A percentile compares a stretch with the other conserved stretches of the same genome.
These are phyloP conservation scores for Rhizomucor miehei DNA, from an alignment of 371 early-diverging fungal species.

Conservation along the genomic window DNA sequence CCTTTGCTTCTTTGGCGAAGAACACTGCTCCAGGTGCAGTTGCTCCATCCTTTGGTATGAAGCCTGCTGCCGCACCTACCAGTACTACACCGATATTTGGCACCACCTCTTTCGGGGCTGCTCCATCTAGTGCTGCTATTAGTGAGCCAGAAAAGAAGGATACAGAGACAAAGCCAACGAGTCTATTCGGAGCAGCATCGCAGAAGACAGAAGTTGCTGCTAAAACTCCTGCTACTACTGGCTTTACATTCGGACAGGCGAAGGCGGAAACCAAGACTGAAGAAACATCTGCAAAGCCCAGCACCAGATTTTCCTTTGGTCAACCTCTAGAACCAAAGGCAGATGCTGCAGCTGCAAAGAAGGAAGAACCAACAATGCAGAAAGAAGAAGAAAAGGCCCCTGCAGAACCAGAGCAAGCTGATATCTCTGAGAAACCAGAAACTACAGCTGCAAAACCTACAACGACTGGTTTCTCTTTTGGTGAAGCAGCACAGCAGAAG, in stretches of 20 bases:
- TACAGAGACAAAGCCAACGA: no score
- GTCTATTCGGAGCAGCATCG: neutral
- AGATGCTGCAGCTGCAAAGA: neutral
- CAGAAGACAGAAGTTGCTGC: neutral
- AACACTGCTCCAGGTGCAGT: constrained; percentile 8
- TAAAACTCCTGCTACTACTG: neutral
- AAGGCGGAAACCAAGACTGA: neutral
- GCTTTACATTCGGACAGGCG: neutral
- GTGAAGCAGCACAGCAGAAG: no score
- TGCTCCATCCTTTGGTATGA: constrained; percentile 2
- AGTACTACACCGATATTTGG: constrained; percentile 17
- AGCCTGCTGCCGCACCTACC: constrained; percentile 5
- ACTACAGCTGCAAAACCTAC: neutral
- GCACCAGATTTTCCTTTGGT: neutral
- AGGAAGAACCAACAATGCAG: neutral
- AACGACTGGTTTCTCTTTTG: neutral
- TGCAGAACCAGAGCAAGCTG: neutral
- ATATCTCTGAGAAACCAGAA: neutral
- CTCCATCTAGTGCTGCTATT: neutral
- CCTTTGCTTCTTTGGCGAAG: neutral
- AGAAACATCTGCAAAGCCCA: neutral
- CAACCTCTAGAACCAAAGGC: neutral
- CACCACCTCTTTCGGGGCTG: constrained; percentile 8
- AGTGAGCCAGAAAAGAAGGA: neutral
- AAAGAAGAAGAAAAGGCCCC: neutral